Conservation (phyloP, 305 asterid species). For the Fraxinus paxiana region DNA sequence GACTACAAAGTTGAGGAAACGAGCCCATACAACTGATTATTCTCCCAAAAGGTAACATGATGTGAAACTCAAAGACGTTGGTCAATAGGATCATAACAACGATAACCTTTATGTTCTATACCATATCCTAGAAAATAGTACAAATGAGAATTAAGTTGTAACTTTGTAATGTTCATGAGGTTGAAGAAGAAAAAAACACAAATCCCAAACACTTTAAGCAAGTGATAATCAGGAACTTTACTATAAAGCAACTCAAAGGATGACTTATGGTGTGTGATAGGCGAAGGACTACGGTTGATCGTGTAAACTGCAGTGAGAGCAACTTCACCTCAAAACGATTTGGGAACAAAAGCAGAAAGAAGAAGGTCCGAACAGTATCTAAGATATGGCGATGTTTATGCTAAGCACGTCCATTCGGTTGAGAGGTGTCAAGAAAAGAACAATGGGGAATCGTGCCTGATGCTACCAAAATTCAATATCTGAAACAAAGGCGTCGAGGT, state of each 20-base stretch:
- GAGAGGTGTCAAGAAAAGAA: no score
- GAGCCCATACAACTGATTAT: background rate
- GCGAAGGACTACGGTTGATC: background rate
- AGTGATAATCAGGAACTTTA: background rate
- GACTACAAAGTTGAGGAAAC: background rate
- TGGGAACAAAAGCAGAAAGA: background rate
- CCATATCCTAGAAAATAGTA: background rate
- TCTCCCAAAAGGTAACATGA: background rate
- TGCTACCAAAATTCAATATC: no score
- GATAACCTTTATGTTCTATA: background rate
- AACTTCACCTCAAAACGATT: no score
- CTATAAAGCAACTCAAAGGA: background rate
- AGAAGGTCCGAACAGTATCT: no score
- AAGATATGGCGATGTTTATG: no score
- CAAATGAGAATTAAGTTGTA: background rate
- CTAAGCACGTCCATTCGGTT: no score
- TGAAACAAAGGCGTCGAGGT: no score
- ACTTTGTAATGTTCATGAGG: background rate
- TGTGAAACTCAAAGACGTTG: background rate
- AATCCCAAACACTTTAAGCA: background rate
- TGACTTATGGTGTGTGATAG: background rate
- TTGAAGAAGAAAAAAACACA: background rate
- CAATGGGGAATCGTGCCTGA: no score
- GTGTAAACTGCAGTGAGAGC: background rate
- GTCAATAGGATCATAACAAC: background rate